Evolutionary conservation across 2,329 filamentous ascomycete genomes (phyloP), one percentile per base, ranked within the genome.

Genomic region (Macrophomina pseudophaseolina): DNA sequence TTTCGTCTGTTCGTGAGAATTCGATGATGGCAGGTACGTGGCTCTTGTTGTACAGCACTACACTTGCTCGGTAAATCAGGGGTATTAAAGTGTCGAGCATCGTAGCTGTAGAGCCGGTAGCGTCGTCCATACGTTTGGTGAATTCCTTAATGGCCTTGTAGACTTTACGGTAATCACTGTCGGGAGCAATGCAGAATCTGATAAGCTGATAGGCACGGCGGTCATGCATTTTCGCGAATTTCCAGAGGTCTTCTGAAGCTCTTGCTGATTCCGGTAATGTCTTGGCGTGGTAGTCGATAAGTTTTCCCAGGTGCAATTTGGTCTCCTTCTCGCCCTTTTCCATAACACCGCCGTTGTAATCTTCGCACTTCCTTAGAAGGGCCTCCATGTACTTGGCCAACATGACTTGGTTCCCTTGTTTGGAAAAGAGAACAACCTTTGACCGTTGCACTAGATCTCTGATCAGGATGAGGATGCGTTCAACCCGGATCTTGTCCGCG

Each of bases 91-190:
- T 96, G 42, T 97, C 92, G 3, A 96, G 81, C 54, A 95, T 84
- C 33, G 83, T 82, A n/a, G 79, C 73, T n/a, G 82, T 77, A 69
- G 87, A 79, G 64, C 86, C 85, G 53, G 89, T 83, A 28, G 87
- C 87, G 64, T 87, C 85, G 71, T 94, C 90, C 42, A 96, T 85
- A 67, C 93, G 89, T 79, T 93, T 95, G 51, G 89, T 87, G 44
- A 98, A 83, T 80, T 99, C 95, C 79, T 93, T 95, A 49, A 97
- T 91, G 1, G 94, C 93, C 72, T 94, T 92, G 69, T 90, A 88
- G 52, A 97, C 92, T 46, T 92, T 97, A 73, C 93, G 91, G 78
- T 97, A 98, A 74, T 99, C 95, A 72, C 91, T 94, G 69, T 94
- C 91, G 3, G 91, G 88, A 35, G 89, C 90, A 76, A 94, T 92